Percentiles rank a stretch among this genome's conserved stretches.
Conservation (phyloP, 1,284 basidiomycete genomes). For the Cryptococcus maquisensis region DNA sequence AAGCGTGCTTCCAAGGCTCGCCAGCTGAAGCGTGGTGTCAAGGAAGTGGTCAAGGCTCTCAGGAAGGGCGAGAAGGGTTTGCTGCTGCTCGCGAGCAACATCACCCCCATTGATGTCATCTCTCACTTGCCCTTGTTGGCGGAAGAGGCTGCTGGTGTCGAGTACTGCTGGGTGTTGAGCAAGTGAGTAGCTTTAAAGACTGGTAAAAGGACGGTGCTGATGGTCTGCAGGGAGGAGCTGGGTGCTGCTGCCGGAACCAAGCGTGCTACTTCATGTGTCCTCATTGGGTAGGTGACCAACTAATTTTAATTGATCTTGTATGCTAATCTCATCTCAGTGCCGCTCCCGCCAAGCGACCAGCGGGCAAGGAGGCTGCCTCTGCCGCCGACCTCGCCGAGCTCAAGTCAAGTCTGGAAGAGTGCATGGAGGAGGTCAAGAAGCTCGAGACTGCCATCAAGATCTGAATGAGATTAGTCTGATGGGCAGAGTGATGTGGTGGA, state of each 20-base stretch:
- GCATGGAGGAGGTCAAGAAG: conserved; percentile 76
- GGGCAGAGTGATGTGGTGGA: neutral
- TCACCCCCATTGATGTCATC: conserved; percentile 96
- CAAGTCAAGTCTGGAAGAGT: conserved; percentile 63
- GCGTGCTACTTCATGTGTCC: conserved; percentile 94
- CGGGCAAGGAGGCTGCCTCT: conserved; percentile 52
- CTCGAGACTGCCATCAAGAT: conserved; percentile 48
- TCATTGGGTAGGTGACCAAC: conserved; percentile 57
- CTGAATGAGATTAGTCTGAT: conserved; percentile 10
- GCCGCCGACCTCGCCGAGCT: conserved; percentile 60
- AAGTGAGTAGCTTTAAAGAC: conserved; percentile 36
- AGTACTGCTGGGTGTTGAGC: conserved; percentile 64
- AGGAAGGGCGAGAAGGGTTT: conserved; percentile 93
- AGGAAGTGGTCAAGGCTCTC: conserved; percentile 93
- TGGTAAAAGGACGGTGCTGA: neutral
- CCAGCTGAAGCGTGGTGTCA: conserved; percentile 90
- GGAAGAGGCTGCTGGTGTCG: conserved; percentile 83
- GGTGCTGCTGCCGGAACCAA: conserved; percentile 95
- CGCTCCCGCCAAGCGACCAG: conserved; percentile 33
- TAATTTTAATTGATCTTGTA: neutral
- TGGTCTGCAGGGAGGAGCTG: conserved; percentile 72
- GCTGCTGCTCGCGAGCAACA: conserved; percentile 91
- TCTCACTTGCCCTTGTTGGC: conserved; percentile 92
- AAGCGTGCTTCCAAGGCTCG: conserved; percentile 89
- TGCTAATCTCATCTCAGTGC: conserved; percentile 52